Evolutionary conservation across 305 asterid genomes (phyloP).

Genomic region (Ruellia speciosa): DNA sequence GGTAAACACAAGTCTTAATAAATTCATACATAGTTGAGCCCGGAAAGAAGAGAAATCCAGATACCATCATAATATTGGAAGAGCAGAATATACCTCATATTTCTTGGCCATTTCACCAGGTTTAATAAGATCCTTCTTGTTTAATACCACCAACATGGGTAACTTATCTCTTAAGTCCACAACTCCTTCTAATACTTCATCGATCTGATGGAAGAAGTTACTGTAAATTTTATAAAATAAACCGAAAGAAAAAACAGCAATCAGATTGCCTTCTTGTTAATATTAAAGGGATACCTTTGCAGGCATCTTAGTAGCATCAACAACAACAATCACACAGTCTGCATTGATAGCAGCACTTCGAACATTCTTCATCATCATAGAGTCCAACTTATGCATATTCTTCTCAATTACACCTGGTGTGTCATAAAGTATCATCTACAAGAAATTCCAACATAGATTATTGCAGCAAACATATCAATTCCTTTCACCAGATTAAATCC

Average conservation of each 20-base stretch:
- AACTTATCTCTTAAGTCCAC: slow-evolving; percentile 52
- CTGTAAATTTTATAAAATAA: slow-evolving; percentile 19
- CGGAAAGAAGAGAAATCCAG: neutral
- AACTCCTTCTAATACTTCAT: slow-evolving; percentile 69
- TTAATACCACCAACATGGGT: slow-evolving; percentile 77
- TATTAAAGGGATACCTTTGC: slow-evolving; percentile 45
- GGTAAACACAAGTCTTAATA: no score
- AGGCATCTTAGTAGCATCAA: slow-evolving; percentile 79
- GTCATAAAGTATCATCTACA: slow-evolving; percentile 91
- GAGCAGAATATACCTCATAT: slow-evolving; percentile 50
- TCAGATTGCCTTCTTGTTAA: neutral
- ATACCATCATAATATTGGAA: neutral
- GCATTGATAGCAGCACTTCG: slow-evolving; percentile 86
- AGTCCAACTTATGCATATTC: slow-evolving; percentile 88
- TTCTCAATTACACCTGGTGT: slow-evolving; percentile 97
- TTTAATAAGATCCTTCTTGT: slow-evolving; percentile 87
- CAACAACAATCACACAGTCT: slow-evolving; percentile 83
- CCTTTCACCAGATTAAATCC: neutral
- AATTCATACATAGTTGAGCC: neutral
- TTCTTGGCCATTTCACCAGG: slow-evolving; percentile 98
- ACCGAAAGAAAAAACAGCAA: neutral
- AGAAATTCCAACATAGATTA: slow-evolving; percentile 18
- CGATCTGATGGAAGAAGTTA: slow-evolving; percentile 45
- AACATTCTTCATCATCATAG: slow-evolving; percentile 98
- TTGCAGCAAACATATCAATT: slow-evolving; percentile 7